Evolutionary conservation across 1,284 basidiomycete genomes (phyloP), one percentile per base, ranked within the genome.

Genomic region (Thecaphora frezii): DNA sequence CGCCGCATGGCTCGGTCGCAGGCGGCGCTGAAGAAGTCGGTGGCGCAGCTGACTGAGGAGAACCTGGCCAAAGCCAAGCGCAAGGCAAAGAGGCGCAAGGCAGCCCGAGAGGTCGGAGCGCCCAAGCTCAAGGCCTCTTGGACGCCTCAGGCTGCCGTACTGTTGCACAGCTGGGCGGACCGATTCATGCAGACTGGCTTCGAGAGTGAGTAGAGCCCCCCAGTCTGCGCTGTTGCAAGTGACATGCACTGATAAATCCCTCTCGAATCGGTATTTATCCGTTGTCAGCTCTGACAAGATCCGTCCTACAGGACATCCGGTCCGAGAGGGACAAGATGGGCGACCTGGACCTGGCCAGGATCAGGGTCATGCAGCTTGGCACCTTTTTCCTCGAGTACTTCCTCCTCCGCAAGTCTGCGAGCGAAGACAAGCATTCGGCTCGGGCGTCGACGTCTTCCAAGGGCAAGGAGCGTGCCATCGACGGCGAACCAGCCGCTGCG

Each of bases 301-400:
- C 72, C 12, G 48, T 74, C 38, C 54, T 77, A 39, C 66, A 72
- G 28, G 77, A 77, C 48, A 74, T 79, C n/a, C 73, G 71, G 19
- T 66, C 65, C 3, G 77, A 79, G 54, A 58, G 71, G 14, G 71
- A 69, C 49, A 77, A 77, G 49, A 56, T 77, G 18, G 76, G 75
- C 25, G 70, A 77, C 45, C 44, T 76, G 25, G 77, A 76, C 23
- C 46, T 61, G 14, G 75, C 77, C 13, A 64, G 77, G 10, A 54
- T 76, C 44, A 66, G 68, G 13, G 59, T 72, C 38, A 72, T 79
- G 71, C 66, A 72, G 43, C 49, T 76, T 12, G 69, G 62, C 18
- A 49, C 60, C 18, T 79, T 72, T 50, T 79, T 78, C 58, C 58
- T 79, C 22, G 76, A 75, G 23, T 79, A 76, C 47, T 77, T 76